Conservation (phyloP, 495 filamentous ascomycete species). For the Aspergillus heteromorphus region DNA sequence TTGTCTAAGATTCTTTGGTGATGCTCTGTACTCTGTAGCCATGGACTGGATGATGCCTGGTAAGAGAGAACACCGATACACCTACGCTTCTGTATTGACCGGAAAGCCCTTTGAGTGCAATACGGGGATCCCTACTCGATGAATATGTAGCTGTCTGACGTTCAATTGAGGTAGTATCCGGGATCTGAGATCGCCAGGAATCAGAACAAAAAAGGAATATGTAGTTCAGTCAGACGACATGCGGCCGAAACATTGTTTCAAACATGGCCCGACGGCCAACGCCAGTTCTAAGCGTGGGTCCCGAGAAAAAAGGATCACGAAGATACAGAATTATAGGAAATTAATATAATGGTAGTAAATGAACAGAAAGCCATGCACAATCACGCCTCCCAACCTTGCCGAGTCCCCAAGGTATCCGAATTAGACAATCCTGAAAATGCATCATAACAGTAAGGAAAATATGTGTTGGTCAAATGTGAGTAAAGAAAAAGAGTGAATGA, state of each 20-base stretch:
- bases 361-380: slow-evolving; percentile 5
- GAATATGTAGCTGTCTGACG: neutral
- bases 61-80: too few relatives aligned
- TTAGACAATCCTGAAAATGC: slow-evolving; percentile 7
- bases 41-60: too few relatives aligned
- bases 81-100: too few relatives aligned
- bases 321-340: slow-evolving; percentile 9
- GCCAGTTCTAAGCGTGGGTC: neutral
- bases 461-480: slow-evolving; percentile 1
- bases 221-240: neutral
- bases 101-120: too few relatives aligned
- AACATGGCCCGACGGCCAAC: slow-evolving; percentile 3
- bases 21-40: too few relatives aligned
- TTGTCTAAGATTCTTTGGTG: too few relatives aligned
- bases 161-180: slow-evolving; percentile 1
- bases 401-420: slow-evolving; percentile 12
- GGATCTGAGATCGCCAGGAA: slow-evolving; percentile 18
- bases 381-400: slow-evolving; percentile 8
- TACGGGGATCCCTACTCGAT: too few relatives aligned
- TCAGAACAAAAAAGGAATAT: slow-evolving; percentile 13
- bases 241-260: slow-evolving; percentile 10
- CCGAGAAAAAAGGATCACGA: slow-evolving; percentile 2
- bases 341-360: slow-evolving; percentile 5
- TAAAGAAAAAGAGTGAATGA: slow-evolving; percentile 7
- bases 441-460: slow-evolving; percentile 7